Evolutionary conservation across 257 asterid genomes (phyloP), one percentile per base, ranked within the genome.

Genomic region (Solanum paucissectum): DNA sequence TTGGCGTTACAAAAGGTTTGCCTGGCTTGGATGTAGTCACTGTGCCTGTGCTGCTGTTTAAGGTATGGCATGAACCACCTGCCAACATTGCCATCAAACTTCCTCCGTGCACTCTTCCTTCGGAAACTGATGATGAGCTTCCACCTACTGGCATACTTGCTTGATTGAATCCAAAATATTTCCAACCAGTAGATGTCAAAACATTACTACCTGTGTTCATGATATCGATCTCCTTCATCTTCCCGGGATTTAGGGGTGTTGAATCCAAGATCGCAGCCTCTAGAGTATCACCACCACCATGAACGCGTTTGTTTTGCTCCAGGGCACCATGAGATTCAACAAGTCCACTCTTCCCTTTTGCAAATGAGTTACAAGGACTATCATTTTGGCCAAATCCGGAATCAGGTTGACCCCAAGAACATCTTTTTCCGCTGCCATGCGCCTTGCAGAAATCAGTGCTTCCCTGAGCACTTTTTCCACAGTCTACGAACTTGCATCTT

Each of bases 91-190:
- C 92, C 94, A 96, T 87, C 87, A 96, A 90, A 89, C 93, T 94
- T 90, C 99, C 99, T 40, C 99, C 99, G 42, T 96, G 99, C 90
- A 96, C 98, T 89, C 99, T 93, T 83, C 99, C 99, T 91, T 96
- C 98, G 2, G 97, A 92, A 27, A 91, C 90, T 93, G 90, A 87
- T 9, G 85, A 89, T 4, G 93, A 74, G 21, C 87, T 89, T 88
- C 89, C 38, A 79, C 64, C 25, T n/a, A 77, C 88, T 12, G 91
- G 87, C 88, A 42, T 23, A 87, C 76, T 88, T 36, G 71, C 68
- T 87, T 90, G 91, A 84, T 79, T 90, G 77, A 87, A 16, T 38
- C 88, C 86, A 6, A 69, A 60, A 77, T 27, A 71, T 86, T 88
- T 89, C 94, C 91, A 91, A 64, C 82, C 86, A 23, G 90, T 49